Evolutionary conservation across 306 rosid species (phyloP), one percentile per base, ranked within the genome.

Genomic region (Abrus precatorius): DNA sequence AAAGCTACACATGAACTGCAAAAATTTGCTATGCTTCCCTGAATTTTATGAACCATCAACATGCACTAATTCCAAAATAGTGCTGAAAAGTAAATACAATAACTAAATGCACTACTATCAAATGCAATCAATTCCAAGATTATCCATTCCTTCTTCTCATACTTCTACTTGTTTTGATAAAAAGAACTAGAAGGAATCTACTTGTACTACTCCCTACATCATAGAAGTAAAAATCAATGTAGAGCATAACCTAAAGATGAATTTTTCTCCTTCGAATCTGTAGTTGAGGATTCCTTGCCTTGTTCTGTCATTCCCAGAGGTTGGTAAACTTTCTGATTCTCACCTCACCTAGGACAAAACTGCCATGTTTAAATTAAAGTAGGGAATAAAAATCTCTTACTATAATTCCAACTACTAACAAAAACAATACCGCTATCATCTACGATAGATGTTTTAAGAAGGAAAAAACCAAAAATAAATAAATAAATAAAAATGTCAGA

Each of bases 271-370:
- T 90, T 85, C 9, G 77, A 83, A 77, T 87, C 86, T 43, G 61
- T 83, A 48, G 94, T 75, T 13, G 95, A 69, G 79, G 83, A 76
- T 79, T 84, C 92, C 87, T 90, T 90, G 69, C 80, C 49, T 59
- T 93, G 79, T 74, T 91, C 92, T 53, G 84, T 87, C 99, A 95
- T 95, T 75, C 73, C 80, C 60, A 43, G 57, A 79, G 78, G 83
- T 75, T 45, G 61, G 70, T 44, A 80, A 53, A 61, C 3, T 66
- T 54, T 74, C 67, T 60, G 69, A 66, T 52, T 76, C 77, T 55
- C 77, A 44, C 69, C 67, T 55, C 77, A 79, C 47, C 79, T 34
- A 83, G 34, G 48, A 63, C 66, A 73, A 70, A 85, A 47, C 54
- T 69, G 69, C 48, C 69, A 72, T 30, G 63, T 72, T 77, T 78